A percentile compares a stretch with the other conserved stretches of the same genome.
These are phyloP conservation scores for Wallacemonas collosoma DNA, from an alignment of 208 protist genomes.

Conservation along the genomic window DNA sequence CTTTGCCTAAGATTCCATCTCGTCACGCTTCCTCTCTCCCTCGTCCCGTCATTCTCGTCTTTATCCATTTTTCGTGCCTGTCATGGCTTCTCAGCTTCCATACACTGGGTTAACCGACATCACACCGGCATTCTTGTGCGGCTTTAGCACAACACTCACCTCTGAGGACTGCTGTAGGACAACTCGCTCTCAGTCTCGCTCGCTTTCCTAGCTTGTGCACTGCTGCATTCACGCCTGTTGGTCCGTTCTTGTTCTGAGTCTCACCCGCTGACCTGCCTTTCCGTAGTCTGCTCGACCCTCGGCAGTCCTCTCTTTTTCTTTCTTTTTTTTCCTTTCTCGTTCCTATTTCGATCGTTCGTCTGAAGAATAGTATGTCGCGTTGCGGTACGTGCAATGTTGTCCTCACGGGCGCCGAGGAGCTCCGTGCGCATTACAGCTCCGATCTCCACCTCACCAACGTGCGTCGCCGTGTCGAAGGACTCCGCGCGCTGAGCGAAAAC, in stretches of 20 bases:
- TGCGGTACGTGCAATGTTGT: conserved; percentile 78
- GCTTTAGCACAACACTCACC: not conserved
- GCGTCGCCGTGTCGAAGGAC: conserved; percentile 78
- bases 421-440: conserved; percentile 76
- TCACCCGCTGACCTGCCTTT: not conserved
- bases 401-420: conserved; percentile 50
- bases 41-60: not conserved
- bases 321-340: conserved; percentile 21
- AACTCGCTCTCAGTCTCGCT: too few species aligned
- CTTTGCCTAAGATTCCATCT: not conserved
- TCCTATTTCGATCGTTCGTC: not conserved
- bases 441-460: conserved; percentile 87
- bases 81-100: not conserved
- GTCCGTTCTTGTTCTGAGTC: not conserved
- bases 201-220: too few species aligned
- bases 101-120: not conserved
- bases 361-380: conserved; percentile 41
- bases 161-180: too few species aligned
- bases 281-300: not conserved
- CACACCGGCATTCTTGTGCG: not conserved
- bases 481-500: conserved; percentile 61
- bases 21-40: not conserved
- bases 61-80: not conserved
- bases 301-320: conserved; percentile 1
- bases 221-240: not conserved